phyloP scores from a whole-genome alignment of 2,329 filamentous ascomycete genomes.

The Cadophora gregata region DNA sequence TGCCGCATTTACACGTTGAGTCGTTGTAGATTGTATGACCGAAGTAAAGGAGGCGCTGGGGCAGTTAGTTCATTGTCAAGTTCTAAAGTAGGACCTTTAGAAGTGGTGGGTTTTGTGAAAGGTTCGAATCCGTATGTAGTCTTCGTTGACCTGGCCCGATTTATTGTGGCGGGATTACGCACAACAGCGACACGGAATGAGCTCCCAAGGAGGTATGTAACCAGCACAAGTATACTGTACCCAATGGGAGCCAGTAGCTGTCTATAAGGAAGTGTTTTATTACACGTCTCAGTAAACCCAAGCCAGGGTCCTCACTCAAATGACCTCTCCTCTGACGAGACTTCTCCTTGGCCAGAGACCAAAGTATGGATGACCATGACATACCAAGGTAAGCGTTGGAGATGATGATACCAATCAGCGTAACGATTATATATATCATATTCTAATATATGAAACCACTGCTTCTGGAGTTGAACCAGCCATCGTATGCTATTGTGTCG shows the following conservation, averaged over 20 bases:
- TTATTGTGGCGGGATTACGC: not conserved
- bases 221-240: slow-evolving; percentile 16
- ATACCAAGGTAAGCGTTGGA: slow-evolving; percentile 16
- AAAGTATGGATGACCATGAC: not conserved
- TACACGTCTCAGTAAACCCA: no score
- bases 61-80: not conserved
- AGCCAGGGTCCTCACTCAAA: not conserved
- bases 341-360: not conserved
- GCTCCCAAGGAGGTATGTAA: slow-evolving; percentile 22
- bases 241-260: no score
- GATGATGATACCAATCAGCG: slow-evolving; percentile 10
- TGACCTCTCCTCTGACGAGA: not conserved
- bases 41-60: slow-evolving; percentile 16
- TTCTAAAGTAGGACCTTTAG: not conserved
- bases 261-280: no score
- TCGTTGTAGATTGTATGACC: slow-evolving; percentile 16
- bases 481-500: not conserved
- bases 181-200: slow-evolving; percentile 19
- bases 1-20: slow-evolving; percentile 17
- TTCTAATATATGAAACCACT: not conserved
- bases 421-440: slow-evolving; percentile 2
- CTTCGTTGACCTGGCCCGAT: not conserved
- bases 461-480: not conserved
- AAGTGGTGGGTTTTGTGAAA: not conserved
- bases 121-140: not conserved